phyloP scores from a whole-genome alignment of 2,329 filamentous ascomycete species.

The Colletotrichum scovillei region DNA sequence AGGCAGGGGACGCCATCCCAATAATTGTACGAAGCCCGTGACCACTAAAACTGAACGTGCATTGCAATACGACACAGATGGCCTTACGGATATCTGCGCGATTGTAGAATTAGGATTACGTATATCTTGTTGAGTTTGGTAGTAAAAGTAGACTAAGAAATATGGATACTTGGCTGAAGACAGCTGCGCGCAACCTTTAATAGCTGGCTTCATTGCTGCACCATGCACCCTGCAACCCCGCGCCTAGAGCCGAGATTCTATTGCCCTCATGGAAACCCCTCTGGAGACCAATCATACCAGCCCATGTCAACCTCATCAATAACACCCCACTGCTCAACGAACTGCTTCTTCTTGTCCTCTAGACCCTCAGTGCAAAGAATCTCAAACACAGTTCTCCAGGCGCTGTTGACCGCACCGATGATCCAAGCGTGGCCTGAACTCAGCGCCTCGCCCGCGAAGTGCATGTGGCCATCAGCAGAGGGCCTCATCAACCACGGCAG shows the following conservation, averaged over 20 bases:
- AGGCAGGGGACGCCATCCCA: too few species aligned
- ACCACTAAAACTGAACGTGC: neutral
- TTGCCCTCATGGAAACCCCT: neutral
- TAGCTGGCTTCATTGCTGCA: neutral
- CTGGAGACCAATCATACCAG: conserved; percentile 39
- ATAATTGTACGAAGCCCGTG: too few species aligned
- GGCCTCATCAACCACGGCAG: conserved; percentile 40
- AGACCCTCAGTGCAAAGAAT: conserved; percentile 36
- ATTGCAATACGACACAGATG: neutral
- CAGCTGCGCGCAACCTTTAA: too few species aligned
- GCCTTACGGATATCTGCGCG: neutral
- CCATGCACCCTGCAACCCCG: neutral
- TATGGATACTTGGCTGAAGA: neutral
- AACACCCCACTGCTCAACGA: conserved; percentile 36
- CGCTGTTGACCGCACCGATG: conserved; percentile 41
- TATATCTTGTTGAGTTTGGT: neutral
- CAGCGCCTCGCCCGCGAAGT: conserved; percentile 42
- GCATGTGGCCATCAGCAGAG: conserved; percentile 39
- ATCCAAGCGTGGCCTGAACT: conserved; percentile 42
- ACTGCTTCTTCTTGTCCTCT: conserved; percentile 37
- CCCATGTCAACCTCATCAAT: conserved; percentile 40
- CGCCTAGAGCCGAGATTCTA: neutral
- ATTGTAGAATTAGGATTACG: neutral
- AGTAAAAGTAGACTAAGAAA: neutral
- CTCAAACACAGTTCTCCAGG: conserved; percentile 39